Conservation (phyloP, 1,139 yeast species). For the Nakaseomyces glabratus region DNA sequence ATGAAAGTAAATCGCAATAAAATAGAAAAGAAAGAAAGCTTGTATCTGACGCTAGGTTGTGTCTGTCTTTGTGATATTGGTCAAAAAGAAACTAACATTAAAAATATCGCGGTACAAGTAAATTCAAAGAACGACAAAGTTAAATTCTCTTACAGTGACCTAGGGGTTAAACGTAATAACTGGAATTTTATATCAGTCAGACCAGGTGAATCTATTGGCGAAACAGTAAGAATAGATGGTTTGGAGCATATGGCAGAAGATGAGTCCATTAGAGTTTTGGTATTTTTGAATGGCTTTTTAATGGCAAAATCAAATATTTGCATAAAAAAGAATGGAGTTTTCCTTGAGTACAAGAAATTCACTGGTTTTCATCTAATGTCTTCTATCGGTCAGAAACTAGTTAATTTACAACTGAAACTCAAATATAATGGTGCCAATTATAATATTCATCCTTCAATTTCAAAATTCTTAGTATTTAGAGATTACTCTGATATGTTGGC, state of each 20-base stretch:
- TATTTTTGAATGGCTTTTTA: constrained; percentile 54
- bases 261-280: constrained; percentile 50
- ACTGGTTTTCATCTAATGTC: constrained; percentile 27
- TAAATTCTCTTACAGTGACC: constrained; percentile 58
- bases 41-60: constrained; percentile 50
- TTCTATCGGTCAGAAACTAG: constrained; percentile 26
- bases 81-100: constrained; percentile 18
- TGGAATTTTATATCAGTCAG: constrained; percentile 79
- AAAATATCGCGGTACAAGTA: constrained; percentile 42
- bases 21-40: constrained; percentile 50
- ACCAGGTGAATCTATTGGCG: constrained; percentile 69
- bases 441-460: constrained; percentile 53
- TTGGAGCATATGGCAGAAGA: constrained; percentile 38
- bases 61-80: constrained; percentile 30
- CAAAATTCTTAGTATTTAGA: constrained; percentile 42
- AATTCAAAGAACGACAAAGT: constrained; percentile 37
- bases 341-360: constrained; percentile 32
- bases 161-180: constrained; percentile 42
- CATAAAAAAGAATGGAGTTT: constrained; percentile 30
- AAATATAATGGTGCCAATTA: constrained; percentile 64
- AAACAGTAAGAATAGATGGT: constrained; percentile 52
- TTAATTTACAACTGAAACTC: constrained; percentile 47
- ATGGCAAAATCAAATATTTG: constrained; percentile 44
- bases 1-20: constrained; percentile 58
- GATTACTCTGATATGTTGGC: constrained; percentile 24